Evolutionary conservation across 108 stramenopile genomes (phyloP).

Genomic region (Nannochloropsis oceanica): DNA sequence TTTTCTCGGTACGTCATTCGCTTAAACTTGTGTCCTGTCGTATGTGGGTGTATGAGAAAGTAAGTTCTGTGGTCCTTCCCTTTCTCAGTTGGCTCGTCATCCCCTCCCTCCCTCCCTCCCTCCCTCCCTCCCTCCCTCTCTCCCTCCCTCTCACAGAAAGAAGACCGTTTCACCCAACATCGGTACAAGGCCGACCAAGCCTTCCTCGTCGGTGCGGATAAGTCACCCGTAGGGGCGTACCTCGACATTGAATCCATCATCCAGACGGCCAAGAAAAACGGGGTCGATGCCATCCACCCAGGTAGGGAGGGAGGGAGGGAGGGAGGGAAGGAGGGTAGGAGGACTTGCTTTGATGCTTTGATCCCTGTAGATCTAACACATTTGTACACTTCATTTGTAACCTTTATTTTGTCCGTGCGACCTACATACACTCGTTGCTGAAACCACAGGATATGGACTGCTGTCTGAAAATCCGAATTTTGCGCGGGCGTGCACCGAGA

Average conservation of each 20-base stretch:
- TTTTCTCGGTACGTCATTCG: conserved; percentile 37
- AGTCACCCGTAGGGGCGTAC: conserved; percentile 74
- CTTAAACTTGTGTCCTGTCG: too few species aligned
- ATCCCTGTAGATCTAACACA: too few species aligned
- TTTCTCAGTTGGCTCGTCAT: too few species aligned
- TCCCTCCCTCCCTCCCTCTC: not conserved
- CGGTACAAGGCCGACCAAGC: conserved; percentile 86
- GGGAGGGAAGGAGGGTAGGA: too few species aligned
- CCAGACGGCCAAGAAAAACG: conserved; percentile 47
- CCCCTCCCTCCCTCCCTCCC: not conserved
- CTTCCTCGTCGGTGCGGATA: conserved; percentile 43
- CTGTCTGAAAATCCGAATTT: conserved; percentile 51
- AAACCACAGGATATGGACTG: conserved; percentile 55
- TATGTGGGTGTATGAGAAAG: too few species aligned
- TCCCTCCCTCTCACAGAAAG: not conserved
- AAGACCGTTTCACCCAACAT: conserved; percentile 91
- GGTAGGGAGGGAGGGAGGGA: too few species aligned
- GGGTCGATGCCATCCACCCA: conserved; percentile 75
- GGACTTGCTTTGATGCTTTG: too few species aligned
- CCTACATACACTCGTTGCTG: too few species aligned
- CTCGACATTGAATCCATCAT: conserved; percentile 59
- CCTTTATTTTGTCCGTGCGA: too few species aligned
- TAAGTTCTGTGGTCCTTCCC: too few species aligned
- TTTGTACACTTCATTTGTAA: too few species aligned
- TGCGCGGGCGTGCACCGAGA: conserved; percentile 52